Base-by-base conservation (phyloP, 192 early-diverging fungal species). In the Coemansia sp. region DNA sequence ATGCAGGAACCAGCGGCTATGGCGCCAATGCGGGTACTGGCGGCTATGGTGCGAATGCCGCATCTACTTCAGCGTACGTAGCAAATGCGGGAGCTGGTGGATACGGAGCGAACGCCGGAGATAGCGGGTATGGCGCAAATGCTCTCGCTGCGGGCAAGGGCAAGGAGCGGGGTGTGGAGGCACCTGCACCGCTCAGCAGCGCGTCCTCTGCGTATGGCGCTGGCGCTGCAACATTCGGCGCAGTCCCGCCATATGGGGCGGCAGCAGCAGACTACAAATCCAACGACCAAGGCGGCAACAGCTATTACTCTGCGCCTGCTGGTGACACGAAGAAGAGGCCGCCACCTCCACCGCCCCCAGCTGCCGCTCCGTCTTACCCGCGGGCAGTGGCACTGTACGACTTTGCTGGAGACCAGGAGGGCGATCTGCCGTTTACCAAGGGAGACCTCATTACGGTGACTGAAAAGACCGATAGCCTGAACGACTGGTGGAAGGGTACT, bases 401-500 rank as follows among this genome's bases (percentile, higher is more conserved):
- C 78, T 98, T 92, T 78, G 73, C 73, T 7, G 93, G 89, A 0
- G 86, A 93, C 63, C 84, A 93, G 67, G 71, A 83, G 6, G 93
- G 89, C 18, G 96, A 98, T 70, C 73, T 98, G 63, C 61, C 82
- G 16, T 98, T 98, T 72, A 86, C 83, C 65, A 90, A 89, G 68
- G 94, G 92, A 55, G 95, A 98, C 71, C 70, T 88, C 26, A 95
- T 98, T 69, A 86, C 83, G 3, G 87, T 98, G 12, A 48, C 87
- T 31, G 85, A 89, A 66, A 86, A 87, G 61, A 89, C 91, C 2
- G 85, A 86, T 1, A 83, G 83, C 33, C 83, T 74, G 35, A 89
- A 94, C 70, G 92, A 94, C 68, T 98, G 96, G 96, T 98, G 95
- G 96, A 85, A 87, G 31, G 96, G 95, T 31, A 72, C 50, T 45